Evolutionary conservation across 371 early-diverging fungal species (phyloP).

Genomic region (Lichtheimia hyalospora): DNA sequence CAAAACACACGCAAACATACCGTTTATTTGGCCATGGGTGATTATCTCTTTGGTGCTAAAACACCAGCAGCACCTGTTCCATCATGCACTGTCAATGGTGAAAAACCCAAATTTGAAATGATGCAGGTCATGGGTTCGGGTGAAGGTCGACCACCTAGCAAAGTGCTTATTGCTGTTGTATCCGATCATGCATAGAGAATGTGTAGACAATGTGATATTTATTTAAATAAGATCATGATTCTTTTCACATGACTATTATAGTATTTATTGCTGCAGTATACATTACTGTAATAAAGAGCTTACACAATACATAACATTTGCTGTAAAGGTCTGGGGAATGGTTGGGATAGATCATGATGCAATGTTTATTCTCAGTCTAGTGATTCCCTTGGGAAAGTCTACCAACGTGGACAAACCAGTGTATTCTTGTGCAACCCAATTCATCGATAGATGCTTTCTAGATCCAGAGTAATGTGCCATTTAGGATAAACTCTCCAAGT

Average conservation of each 20-base stretch:
- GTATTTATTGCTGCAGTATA: background rate
- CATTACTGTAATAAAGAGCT: too few species aligned
- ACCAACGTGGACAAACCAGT: too few species aligned
- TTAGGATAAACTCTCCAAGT: too few species aligned
- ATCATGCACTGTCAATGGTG: constrained; percentile 24
- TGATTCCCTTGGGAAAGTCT: too few species aligned
- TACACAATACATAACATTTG: too few species aligned
- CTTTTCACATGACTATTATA: background rate
- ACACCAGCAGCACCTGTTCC: constrained; percentile 4
- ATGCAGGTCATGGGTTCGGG: background rate
- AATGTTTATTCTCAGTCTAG: too few species aligned
- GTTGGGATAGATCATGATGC: too few species aligned
- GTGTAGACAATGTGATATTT: too few species aligned
- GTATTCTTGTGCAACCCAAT: too few species aligned
- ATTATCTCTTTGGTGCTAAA: constrained; percentile 13
- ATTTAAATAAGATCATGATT: background rate
- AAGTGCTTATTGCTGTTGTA: background rate
- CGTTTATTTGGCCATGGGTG: constrained; percentile 28
- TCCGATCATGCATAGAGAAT: background rate
- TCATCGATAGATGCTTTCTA: too few species aligned
- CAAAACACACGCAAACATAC: constrained; percentile 27
- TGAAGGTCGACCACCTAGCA: constrained; percentile 1
- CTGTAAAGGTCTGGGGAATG: too few species aligned
- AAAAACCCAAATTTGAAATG: constrained; percentile 15
- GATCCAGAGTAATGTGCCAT: too few species aligned